Evolutionary conservation across 495 filamentous ascomycete genomes (phyloP).

Genomic region (Hypoxylon rickii): DNA sequence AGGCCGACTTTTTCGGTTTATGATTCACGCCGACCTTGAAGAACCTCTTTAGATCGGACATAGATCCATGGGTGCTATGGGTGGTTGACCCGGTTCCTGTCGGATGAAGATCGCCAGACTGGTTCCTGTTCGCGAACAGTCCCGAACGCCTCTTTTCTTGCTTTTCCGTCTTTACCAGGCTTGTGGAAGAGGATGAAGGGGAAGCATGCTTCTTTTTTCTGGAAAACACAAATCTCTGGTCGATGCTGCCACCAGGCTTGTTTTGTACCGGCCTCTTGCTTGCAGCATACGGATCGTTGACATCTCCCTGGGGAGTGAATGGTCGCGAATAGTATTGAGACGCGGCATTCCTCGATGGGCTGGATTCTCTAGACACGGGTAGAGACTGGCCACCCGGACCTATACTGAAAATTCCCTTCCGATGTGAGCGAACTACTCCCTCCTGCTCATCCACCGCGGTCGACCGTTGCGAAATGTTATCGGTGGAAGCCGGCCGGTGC

Average conservation of each 20-base stretch:
- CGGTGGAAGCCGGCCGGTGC: slow-evolving; percentile 47
- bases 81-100: slow-evolving; percentile 53
- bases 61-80: slow-evolving; percentile 75
- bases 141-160: slow-evolving; percentile 56
- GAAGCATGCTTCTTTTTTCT: slow-evolving; percentile 54
- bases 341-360: slow-evolving; percentile 63
- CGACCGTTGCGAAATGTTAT: slow-evolving; percentile 38
- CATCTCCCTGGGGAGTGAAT: slow-evolving; percentile 79
- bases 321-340: slow-evolving; percentile 66
- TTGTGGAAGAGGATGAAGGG: slow-evolving; percentile 51
- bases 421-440: slow-evolving; percentile 49
- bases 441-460: slow-evolving; percentile 40
- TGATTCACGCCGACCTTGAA: slow-evolving; percentile 70
- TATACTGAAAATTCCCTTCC: slow-evolving; percentile 72
- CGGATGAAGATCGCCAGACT: slow-evolving; percentile 35
- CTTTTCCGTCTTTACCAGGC: slow-evolving; percentile 40
- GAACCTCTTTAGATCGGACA: slow-evolving; percentile 93
- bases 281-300: slow-evolving; percentile 86
- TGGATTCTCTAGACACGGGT: slow-evolving; percentile 66
- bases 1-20: slow-evolving; percentile 67
- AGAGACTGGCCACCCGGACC: slow-evolving; percentile 69
- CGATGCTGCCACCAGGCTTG: slow-evolving; percentile 69
- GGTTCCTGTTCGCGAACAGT: slow-evolving; percentile 41
- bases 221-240: slow-evolving; percentile 82
- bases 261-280: slow-evolving; percentile 76